These are phyloP conservation scores for Coleophoma crateriformis DNA, from an alignment of 2,329 filamentous ascomycete species.

Conservation along the genomic window DNA sequence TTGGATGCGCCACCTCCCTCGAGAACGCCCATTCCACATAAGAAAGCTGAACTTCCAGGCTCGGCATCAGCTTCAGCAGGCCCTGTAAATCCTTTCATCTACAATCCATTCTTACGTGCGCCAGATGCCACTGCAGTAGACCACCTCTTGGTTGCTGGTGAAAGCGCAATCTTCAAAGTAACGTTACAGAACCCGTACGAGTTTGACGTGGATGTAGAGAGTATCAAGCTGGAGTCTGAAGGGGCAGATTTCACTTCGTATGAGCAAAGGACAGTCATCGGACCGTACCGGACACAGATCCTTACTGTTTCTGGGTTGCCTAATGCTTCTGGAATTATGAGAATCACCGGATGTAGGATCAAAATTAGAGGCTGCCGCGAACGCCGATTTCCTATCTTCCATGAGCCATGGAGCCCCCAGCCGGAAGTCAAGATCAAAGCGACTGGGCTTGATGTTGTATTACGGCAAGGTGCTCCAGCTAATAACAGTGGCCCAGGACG, in stretches of 20 bases:
- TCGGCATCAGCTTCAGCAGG: constrained; percentile 32
- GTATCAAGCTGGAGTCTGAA: constrained; percentile 67
- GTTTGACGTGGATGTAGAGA: constrained; percentile 85
- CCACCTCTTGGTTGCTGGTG: constrained; percentile 70
- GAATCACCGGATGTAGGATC: constrained; percentile 71
- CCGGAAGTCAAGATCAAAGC: constrained; percentile 70
- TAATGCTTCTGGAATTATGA: constrained; percentile 59
- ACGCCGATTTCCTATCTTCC: constrained; percentile 79
- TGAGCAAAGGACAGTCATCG: constrained; percentile 61
- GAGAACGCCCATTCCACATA: constrained; percentile 61
- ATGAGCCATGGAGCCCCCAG: constrained; percentile 67
- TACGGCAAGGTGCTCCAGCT: constrained; percentile 22
- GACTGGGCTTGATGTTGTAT: constrained; percentile 54
- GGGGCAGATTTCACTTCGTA: constrained; percentile 67
- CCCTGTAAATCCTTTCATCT: constrained; percentile 77
- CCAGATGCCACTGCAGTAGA: constrained; percentile 54
- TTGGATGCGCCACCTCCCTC: constrained; percentile 57
- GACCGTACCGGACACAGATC: constrained; percentile 77
- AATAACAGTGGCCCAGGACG: constrained; percentile 23
- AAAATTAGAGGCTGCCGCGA: constrained; percentile 78
- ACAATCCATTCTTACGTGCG: constrained; percentile 83
- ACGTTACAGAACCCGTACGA: constrained; percentile 93
- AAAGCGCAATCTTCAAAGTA: constrained; percentile 71
- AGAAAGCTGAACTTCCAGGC: constrained; percentile 41
- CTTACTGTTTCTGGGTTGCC: constrained; percentile 67